Evolutionary conservation across 2,329 filamentous ascomycete genomes (phyloP).

Genomic region (Corniculantispora saksenae): DNA sequence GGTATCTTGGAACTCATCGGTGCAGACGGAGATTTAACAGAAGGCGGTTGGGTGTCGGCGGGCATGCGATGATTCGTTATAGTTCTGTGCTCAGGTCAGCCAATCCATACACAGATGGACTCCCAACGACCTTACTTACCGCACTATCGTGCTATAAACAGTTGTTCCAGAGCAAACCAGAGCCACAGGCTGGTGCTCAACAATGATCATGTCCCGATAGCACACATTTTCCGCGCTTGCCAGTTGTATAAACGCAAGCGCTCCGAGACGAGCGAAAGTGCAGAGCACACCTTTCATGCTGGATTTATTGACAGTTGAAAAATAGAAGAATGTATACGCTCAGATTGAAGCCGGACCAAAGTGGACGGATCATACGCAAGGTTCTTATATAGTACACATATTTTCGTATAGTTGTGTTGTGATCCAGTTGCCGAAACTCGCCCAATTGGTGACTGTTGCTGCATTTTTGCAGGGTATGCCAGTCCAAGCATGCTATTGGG

Average conservation of each 20-base stretch:
- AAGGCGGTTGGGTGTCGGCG: not conserved
- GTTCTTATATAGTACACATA: not conserved
- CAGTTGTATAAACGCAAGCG: not conserved
- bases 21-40: not conserved
- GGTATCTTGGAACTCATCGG: not conserved
- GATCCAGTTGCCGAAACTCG: not conserved
- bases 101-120: not conserved
- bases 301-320: not conserved
- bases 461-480: not conserved
- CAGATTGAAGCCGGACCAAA: not conserved
- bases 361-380: not conserved
- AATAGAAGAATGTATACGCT: not conserved
- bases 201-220: not conserved
- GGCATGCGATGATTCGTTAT: not conserved
- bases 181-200: not conserved
- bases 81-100: not conserved
- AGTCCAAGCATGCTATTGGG: not conserved
- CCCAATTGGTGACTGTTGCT: not conserved
- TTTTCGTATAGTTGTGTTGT: not conserved
- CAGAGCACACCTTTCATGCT: not conserved
- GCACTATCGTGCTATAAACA: not conserved
- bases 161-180: not conserved
- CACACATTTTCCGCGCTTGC: not conserved
- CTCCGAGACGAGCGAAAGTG: not conserved
- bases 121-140: not conserved